Percentiles rank a stretch among this genome's conserved stretches.
Evolutionary conservation across 768 basidiomycete genomes (phyloP).

Genomic region (Rhodosporidiobolus sp.): DNA sequence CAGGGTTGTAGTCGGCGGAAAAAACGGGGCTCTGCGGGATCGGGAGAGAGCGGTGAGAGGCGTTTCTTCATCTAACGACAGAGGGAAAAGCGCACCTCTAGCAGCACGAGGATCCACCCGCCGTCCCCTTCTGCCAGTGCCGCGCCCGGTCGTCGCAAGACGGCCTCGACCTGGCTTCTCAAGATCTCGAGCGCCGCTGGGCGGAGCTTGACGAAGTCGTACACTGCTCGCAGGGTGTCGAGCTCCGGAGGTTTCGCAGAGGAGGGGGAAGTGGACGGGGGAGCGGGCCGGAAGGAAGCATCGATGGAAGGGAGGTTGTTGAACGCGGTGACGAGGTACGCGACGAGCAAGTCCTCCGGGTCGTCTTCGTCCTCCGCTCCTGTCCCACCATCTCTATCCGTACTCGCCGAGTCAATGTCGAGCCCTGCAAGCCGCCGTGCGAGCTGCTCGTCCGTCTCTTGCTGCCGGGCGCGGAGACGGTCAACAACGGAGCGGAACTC

Average conservation of each 20-base stretch:
- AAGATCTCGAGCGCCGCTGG: neutral
- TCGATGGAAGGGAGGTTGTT: slow-evolving; percentile 21
- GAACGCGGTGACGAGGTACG: neutral
- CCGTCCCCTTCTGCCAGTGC: neutral
- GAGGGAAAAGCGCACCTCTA: slow-evolving; percentile 17
- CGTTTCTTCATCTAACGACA: neutral
- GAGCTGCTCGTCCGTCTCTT: slow-evolving; percentile 7
- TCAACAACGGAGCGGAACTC: neutral
- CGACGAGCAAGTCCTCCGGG: slow-evolving; percentile 5
- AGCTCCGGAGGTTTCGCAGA: neutral
- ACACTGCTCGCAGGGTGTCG: neutral
- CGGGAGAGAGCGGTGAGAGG: too few relatives aligned
- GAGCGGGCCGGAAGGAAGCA: neutral
- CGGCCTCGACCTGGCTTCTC: neutral
- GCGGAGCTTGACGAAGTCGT: neutral
- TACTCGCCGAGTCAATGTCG: neutral
- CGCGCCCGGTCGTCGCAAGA: slow-evolving; percentile 17
- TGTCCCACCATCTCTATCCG: too few relatives aligned
- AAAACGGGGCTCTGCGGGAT: slow-evolving; percentile 13
- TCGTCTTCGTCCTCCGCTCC: neutral
- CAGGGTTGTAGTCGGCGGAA: neutral
- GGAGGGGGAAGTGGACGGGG: neutral
- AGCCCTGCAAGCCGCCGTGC: neutral
- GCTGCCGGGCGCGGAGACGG: neutral
- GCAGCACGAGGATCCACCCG: slow-evolving; percentile 13